Evolutionary conservation across 1,139 yeast genomes (phyloP).

Genomic region (Suhomyces terraborum): DNA sequence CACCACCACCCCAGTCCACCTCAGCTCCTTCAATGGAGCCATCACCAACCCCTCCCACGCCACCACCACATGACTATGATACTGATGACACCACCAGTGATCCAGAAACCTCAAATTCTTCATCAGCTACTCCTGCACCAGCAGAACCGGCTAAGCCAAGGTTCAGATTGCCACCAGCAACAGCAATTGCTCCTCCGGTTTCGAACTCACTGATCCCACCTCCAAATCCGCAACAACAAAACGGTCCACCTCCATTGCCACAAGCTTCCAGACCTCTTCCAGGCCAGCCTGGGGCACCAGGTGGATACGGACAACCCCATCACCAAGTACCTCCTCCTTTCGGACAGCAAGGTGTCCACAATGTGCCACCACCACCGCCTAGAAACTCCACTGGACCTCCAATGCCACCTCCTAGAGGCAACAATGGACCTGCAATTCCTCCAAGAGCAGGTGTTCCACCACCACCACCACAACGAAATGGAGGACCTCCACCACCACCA

Average conservation of each 20-base stretch:
- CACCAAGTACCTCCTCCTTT: slow-evolving; percentile 13
- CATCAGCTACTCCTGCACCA: slow-evolving; percentile 18
- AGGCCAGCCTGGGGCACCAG: slow-evolving; percentile 21
- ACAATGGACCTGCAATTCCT: slow-evolving; percentile 28
- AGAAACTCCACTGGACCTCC: background rate
- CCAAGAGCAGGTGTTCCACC: slow-evolving; percentile 26
- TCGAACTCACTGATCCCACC: slow-evolving; percentile 14
- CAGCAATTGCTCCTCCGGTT: slow-evolving; percentile 26
- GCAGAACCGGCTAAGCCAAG: slow-evolving; percentile 19
- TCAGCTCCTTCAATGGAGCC: slow-evolving; percentile 10
- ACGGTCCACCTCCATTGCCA: slow-evolving; percentile 7
- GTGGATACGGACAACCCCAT: slow-evolving; percentile 21
- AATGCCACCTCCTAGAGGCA: slow-evolving; percentile 15
- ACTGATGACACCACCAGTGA: background rate
- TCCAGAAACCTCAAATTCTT: slow-evolving; percentile 19
- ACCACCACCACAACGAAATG: slow-evolving; percentile 17
- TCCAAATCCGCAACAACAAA: background rate
- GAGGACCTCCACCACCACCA: slow-evolving; percentile 27
- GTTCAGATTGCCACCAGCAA: slow-evolving; percentile 35
- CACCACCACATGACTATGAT: slow-evolving; percentile 3
- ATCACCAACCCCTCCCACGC: slow-evolving; percentile 5
- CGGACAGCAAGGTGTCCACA: slow-evolving; percentile 5
- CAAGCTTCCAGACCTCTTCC: slow-evolving; percentile 16
- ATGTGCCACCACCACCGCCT: background rate
- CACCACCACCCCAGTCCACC: slow-evolving; percentile 34